phyloP scores from a whole-genome alignment of 441 rosid genomes.

The Arabidopsis hybrid region DNA sequence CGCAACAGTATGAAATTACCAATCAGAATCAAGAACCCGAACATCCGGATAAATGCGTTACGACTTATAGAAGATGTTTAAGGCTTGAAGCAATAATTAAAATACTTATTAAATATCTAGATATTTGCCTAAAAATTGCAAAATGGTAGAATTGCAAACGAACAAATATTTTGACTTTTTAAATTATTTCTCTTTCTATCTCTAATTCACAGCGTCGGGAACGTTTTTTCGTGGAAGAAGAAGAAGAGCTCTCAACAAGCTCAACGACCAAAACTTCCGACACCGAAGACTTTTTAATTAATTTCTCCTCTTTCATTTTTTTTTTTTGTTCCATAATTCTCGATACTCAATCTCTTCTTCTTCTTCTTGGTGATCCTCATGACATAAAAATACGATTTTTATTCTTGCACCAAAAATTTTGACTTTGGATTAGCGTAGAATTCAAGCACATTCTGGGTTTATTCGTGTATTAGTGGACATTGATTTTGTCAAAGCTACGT shows the following conservation, averaged over 20 bases:
- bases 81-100: not conserved
- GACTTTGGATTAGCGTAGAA: constrained; percentile 62
- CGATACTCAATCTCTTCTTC: not conserved
- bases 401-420: constrained; percentile 33
- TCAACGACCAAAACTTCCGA: constrained; percentile 41
- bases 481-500: constrained; percentile 40
- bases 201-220: constrained; percentile 25
- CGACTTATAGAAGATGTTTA: not conserved
- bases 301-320: not conserved
- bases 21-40: not conserved
- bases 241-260: constrained; percentile 1
- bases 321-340: not conserved
- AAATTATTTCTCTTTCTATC: not conserved
- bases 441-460: constrained; percentile 49
- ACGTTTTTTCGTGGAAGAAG: constrained; percentile 34
- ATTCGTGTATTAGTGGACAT: constrained; percentile 36
- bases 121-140: not conserved
- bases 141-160: not conserved
- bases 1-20: too few relatives aligned
- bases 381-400: constrained; percentile 21
- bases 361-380: constrained; percentile 15
- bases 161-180: constrained; percentile 11
- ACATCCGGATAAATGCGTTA: constrained; percentile 1
- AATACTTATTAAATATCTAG: not conserved
- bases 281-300: constrained; percentile 30